Evolutionary conservation across 208 protist genomes (phyloP).

Genomic region (Naegleria fowleri): DNA sequence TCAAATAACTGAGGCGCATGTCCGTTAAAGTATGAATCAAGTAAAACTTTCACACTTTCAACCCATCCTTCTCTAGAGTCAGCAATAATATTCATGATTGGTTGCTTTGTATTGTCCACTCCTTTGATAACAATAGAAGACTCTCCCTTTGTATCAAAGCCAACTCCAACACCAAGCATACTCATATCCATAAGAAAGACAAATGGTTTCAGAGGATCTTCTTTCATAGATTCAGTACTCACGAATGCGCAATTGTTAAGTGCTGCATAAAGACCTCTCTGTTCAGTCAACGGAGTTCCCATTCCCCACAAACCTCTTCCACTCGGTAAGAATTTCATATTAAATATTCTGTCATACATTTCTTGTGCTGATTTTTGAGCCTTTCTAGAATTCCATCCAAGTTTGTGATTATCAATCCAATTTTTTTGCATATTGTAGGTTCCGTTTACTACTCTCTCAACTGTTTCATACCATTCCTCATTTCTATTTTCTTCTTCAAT

Average conservation of each 20-base stretch:
- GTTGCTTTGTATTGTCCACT: neutral
- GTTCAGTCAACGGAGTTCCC: slow-evolving; percentile 58
- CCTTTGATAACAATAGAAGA: neutral
- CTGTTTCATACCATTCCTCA: slow-evolving; percentile 67
- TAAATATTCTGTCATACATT: slow-evolving; percentile 66
- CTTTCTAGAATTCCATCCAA: slow-evolving; percentile 42
- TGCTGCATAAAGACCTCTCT: slow-evolving; percentile 57
- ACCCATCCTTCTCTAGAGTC: slow-evolving; percentile 60
- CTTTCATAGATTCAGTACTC: slow-evolving; percentile 34
- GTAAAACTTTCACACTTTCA: slow-evolving; percentile 47
- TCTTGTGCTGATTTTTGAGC: slow-evolving; percentile 46
- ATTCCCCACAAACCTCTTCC: slow-evolving; percentile 70
- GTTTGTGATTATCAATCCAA: slow-evolving; percentile 47
- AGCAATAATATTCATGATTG: slow-evolving; percentile 34
- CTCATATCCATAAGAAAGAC: slow-evolving; percentile 66
- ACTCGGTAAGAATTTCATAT: slow-evolving; percentile 70
- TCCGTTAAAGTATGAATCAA: slow-evolving; percentile 55
- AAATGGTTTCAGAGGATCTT: slow-evolving; percentile 52
- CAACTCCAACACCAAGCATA: slow-evolving; percentile 70
- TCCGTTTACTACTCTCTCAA: slow-evolving; percentile 68
- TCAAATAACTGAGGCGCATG: slow-evolving; percentile 49
- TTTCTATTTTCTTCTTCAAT: slow-evolving; percentile 46
- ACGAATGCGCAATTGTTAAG: slow-evolving; percentile 72
- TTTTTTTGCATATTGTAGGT: slow-evolving; percentile 62
- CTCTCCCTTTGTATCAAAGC: slow-evolving; percentile 63